phyloP scores from a whole-genome alignment of 1,284 basidiomycete genomes.

The Athelia sp. region DNA sequence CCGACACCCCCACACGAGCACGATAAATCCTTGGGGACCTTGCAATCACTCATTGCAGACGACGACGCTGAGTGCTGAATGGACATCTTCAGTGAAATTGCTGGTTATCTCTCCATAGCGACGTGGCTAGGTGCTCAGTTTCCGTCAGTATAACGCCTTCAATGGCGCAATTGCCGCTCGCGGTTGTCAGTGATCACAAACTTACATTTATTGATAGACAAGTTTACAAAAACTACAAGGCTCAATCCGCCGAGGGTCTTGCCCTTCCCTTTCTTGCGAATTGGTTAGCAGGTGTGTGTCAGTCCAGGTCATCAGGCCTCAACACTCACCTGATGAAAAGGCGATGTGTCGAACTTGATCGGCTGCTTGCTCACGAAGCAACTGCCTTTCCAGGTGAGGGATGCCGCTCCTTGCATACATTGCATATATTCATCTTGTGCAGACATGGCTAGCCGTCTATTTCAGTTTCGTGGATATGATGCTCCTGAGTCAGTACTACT shows the following conservation, averaged over 20 bases:
- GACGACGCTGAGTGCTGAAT: not conserved
- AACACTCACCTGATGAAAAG: slow-evolving; percentile 31
- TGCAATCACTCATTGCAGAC: too few species aligned
- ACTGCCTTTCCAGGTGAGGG: slow-evolving; percentile 84
- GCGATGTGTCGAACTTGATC: slow-evolving; percentile 86
- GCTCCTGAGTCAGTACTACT: slow-evolving; percentile 73
- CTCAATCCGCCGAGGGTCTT: slow-evolving; percentile 79
- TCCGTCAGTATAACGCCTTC: slow-evolving; percentile 57
- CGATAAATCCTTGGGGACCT: too few species aligned
- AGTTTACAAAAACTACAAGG: slow-evolving; percentile 73
- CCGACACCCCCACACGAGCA: too few species aligned
- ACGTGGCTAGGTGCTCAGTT: slow-evolving; percentile 91
- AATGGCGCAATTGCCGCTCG: slow-evolving; percentile 10
- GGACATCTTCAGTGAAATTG: slow-evolving; percentile 40
- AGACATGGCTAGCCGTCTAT: slow-evolving; percentile 88
- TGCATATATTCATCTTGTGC: slow-evolving; percentile 9
- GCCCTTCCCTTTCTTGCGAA: slow-evolving; percentile 87
- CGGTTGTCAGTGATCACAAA: slow-evolving; percentile 16
- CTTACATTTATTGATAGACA: slow-evolving; percentile 41
- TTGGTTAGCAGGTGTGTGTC: slow-evolving; percentile 76
- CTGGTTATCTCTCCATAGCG: slow-evolving; percentile 77
- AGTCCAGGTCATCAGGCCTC: not conserved
- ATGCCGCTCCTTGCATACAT: slow-evolving; percentile 8
- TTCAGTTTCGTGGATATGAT: slow-evolving; percentile 78
- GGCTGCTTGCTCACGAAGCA: slow-evolving; percentile 89